Evolutionary conservation across 495 filamentous ascomycete genomes (phyloP), one percentile per base, ranked within the genome.

Genomic region (Lichenothelia convexa): DNA sequence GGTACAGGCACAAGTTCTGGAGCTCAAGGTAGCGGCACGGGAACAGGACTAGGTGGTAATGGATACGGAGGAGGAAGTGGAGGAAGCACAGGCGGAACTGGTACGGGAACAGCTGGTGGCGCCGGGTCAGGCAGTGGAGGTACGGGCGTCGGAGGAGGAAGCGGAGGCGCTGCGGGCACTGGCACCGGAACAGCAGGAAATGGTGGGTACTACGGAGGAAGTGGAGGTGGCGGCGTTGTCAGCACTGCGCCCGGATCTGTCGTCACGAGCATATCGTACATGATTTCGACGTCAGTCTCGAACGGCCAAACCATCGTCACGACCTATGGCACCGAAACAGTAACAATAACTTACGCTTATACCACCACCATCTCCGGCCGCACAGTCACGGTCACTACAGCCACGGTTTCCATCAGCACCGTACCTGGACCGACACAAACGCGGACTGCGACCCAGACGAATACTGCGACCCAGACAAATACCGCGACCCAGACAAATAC

Each of bases 171-270:
- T 21, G 33, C 38, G 18, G 30, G 21, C 22, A 30, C 18, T 4
- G 22, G 19, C 35, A 15, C 19, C 13, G 22, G 21, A 18, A 3
- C 20, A 23, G 40, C 39, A 17, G 31, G 32, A 36, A 11, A 20
- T 3, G 39, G 39, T 16, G 29, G 21, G 7, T 22, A 18, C 16
- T 11, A 12, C 8, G 21, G 21, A 8, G 29, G 21, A 17, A 26
- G 35, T 29, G 11, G 22, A 16, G 35, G 35, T 4, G 29, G 15
- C 5, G 35, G 35, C n/a, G 21, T 26, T 0, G 35, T 32, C 13
- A 32, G 38, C n/a, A 39, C 3, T 11, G 37, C 27, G 9, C 32
- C 18, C n/a, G 39, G 39, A n/a, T 35, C 32, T 12, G 32, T 30
- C 33, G 30, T n/a, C n/a, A n/a, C n/a, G n/a, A n/a, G n/a, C n/a